phyloP scores from a whole-genome alignment of 192 early-diverging fungal species.

The Kappamyces sp. region DNA sequence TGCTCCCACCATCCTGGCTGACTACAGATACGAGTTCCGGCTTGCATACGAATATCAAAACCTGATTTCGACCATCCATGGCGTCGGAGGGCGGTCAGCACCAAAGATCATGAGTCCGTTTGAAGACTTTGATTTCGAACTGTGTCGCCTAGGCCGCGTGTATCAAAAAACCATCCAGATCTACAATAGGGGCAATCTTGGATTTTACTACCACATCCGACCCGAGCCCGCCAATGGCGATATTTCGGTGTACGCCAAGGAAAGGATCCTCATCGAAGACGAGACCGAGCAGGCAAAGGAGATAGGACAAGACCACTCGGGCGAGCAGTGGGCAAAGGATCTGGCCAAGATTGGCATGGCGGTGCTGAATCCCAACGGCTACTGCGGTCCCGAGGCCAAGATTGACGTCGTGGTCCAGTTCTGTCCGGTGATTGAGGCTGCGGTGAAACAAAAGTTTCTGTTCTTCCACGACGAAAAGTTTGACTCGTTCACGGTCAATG shows the following conservation, averaged over 20 bases:
- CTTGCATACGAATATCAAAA: conserved; percentile 48
- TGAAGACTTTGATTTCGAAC: conserved; percentile 47
- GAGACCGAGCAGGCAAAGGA: conserved; percentile 13
- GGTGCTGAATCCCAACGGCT: conserved; percentile 43
- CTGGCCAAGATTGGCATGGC: conserved; percentile 31
- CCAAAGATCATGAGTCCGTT: conserved; percentile 42
- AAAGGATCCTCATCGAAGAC: conserved; percentile 7
- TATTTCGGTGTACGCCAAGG: conserved; percentile 38
- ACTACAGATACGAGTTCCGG: conserved; percentile 40
- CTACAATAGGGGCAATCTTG: conserved; percentile 50
- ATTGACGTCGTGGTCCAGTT: conserved; percentile 41
- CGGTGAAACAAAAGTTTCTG: conserved; percentile 28
- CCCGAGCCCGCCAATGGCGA: conserved; percentile 42
- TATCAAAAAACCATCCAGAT: conserved; percentile 47
- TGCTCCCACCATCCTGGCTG: conserved; percentile 38
- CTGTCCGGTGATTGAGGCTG: conserved; percentile 27
- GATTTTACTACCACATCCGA: conserved; percentile 43
- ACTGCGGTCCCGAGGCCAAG: conserved; percentile 35
- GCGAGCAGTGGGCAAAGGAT: conserved; percentile 25
- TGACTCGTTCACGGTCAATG: conserved; percentile 47
- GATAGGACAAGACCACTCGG: background rate
- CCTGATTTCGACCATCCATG: conserved; percentile 30
- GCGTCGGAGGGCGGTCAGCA: conserved; percentile 43
- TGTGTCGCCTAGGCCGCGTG: conserved; percentile 42
- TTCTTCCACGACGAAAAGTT: conserved; percentile 42